These are phyloP conservation scores for Metschnikowia noctiluminum DNA, from an alignment of 805 yeast genomes.

Conservation along the genomic window DNA sequence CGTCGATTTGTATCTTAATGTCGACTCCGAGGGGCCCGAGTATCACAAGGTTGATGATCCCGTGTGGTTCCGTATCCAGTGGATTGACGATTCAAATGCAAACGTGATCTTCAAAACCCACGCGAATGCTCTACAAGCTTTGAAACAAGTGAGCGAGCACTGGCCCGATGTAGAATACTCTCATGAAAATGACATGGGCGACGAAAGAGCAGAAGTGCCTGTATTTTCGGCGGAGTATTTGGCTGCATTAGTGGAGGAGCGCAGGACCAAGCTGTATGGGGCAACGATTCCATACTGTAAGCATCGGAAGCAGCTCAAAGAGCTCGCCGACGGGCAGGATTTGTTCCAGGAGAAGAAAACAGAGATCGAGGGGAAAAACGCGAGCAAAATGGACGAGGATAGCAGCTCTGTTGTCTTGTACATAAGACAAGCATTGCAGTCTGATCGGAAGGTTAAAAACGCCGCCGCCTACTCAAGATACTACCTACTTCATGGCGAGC, in stretches of 20 bases:
- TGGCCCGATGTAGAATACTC: conserved; percentile 10
- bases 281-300: conserved; percentile 34
- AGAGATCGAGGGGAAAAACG: conserved; percentile 12
- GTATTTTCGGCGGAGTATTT: conserved; percentile 19
- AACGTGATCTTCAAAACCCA: conserved; percentile 51
- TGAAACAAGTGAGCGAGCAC: conserved; percentile 30
- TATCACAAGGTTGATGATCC: conserved; percentile 16
- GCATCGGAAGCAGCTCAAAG: conserved; percentile 21
- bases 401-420: conserved; percentile 34
- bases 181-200: not conserved
- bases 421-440: conserved; percentile 48
- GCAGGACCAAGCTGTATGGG: conserved; percentile 40
- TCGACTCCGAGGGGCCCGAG: conserved; percentile 12
- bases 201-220: not conserved
- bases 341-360: conserved; percentile 14
- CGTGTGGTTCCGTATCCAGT: conserved; percentile 47
- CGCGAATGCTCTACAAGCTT: conserved; percentile 38
- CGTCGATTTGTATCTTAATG: conserved; percentile 46
- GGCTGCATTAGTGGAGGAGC: conserved; percentile 30
- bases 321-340: conserved; percentile 10
- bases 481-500: conserved; percentile 70
- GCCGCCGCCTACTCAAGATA: conserved; percentile 60
- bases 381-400: conserved; percentile 36
- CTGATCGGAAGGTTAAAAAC: conserved; percentile 56
- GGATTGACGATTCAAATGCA: conserved; percentile 64